Evolutionary conservation across 2,329 filamentous ascomycete genomes (phyloP).

Genomic region (Colletotrichum acutatum): DNA sequence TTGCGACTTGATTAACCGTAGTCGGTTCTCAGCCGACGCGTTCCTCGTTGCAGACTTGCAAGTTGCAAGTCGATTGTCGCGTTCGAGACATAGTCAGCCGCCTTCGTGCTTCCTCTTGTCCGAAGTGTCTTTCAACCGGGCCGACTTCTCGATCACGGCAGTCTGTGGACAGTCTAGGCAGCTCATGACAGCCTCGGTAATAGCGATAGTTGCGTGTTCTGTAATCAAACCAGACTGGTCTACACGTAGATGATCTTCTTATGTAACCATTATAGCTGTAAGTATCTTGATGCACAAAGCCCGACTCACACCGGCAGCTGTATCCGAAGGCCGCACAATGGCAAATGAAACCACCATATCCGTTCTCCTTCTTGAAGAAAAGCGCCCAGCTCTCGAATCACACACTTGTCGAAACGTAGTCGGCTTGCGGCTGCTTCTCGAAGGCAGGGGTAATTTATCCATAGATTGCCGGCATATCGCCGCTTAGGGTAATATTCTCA

Average conservation of each 20-base stretch:
- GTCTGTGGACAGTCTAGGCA: not conserved
- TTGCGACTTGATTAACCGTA: not conserved
- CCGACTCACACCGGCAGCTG: not conserved
- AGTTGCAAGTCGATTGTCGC: not conserved
- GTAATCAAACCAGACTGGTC: not conserved
- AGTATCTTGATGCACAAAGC: not conserved
- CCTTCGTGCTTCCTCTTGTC: not conserved
- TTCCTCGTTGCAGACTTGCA: not conserved
- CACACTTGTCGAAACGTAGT: conserved; percentile 7
- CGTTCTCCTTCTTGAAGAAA: not conserved
- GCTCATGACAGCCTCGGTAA: not conserved
- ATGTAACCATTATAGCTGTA: not conserved
- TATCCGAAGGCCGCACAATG: not conserved
- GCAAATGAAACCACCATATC: not conserved
- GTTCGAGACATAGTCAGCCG: not conserved
- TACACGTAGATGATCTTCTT: not conserved
- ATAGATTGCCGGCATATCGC: conserved; percentile 24
- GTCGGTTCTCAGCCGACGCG: not conserved
- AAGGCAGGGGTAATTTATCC: conserved; percentile 21
- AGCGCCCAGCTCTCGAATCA: not conserved
- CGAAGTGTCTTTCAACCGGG: not conserved
- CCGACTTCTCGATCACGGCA: not conserved
- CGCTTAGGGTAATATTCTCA: not conserved
- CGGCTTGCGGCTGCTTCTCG: conserved; percentile 23
- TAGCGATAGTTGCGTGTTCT: not conserved